Evolutionary conservation across 371 early-diverging fungal genomes (phyloP), one percentile per base, ranked within the genome.

Genomic region (Chytridium lagenaria): DNA sequence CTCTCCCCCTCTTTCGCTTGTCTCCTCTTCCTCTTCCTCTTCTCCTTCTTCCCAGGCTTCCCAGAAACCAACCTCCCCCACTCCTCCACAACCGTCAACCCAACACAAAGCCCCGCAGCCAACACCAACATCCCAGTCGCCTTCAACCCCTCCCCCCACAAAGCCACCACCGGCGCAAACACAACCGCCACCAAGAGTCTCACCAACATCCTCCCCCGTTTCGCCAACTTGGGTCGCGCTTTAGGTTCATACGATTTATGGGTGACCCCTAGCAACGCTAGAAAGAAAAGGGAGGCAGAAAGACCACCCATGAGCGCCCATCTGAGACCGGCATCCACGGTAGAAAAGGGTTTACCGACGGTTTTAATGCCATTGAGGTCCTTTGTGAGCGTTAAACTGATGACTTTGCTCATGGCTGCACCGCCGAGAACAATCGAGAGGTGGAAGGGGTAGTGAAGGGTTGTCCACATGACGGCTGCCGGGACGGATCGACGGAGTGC

Each of bases 391-490:
- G 66, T 40, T 40, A 40, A 30, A 44, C 23, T n/a, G 52, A 68
- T 51, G 38, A 68, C 31, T 49, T 16, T 51, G 31, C 3, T 22
- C 33, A 68, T 26, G 22, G 28, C 23, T 34, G 57, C 52, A n/a
- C 68, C 68, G 51, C 37, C 57, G 23, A 44, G n/a, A 37, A 51
- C 30, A 19, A 28, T 33, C 26, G 52, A 7, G 34, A 68, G 31
- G 34, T 68, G 68, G 31, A 68, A n/a, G 19, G 68, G 68, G 28
- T 39, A 57, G 38, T 68, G 68, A 31, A 68, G 31, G 3, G 39
- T 12, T 28, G 7, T 7, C 68, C 68, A 68, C 19, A 33, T 3
- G 34, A 68, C 16, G n/a, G 68, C 68, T 3, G 68, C 28, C 2
- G 28, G 33, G 22, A 68, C 34, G 52, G 55, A 52, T 3, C 3